A percentile compares a stretch with the other conserved stretches of the same genome.
These are phyloP conservation scores for Alectoria sarmentosa DNA, from an alignment of 495 filamentous ascomycete species.

Conservation along the genomic window DNA sequence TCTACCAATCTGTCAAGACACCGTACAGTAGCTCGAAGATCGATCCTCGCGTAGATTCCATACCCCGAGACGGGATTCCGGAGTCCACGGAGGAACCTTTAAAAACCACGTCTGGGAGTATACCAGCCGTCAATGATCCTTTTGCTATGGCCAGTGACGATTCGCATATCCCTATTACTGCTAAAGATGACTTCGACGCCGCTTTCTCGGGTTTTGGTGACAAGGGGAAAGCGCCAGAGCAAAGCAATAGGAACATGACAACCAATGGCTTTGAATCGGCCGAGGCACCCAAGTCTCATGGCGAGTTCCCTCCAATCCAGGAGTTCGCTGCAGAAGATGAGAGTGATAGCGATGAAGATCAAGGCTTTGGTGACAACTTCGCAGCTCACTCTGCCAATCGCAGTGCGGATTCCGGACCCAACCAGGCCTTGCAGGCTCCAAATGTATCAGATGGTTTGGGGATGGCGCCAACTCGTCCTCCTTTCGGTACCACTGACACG, in stretches of 20 bases:
- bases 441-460: conserved; percentile 24
- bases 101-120: neutral
- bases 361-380: conserved; percentile 90
- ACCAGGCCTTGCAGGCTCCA: conserved; percentile 29
- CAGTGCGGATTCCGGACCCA: conserved; percentile 29
- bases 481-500: conserved; percentile 22
- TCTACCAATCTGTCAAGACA: neutral
- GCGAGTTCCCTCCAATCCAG: conserved; percentile 91
- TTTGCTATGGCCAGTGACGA: conserved; percentile 47
- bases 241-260: conserved; percentile 31
- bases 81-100: neutral
- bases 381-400: conserved; percentile 60
- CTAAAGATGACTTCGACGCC: conserved; percentile 70
- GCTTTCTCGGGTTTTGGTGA: conserved; percentile 60
- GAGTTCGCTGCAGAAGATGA: conserved; percentile 74
- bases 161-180: conserved; percentile 44
- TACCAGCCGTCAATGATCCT: conserved; percentile 35
- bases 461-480: conserved; percentile 21
- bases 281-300: conserved; percentile 30
- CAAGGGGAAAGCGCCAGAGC: conserved; percentile 43
- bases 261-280: conserved; percentile 32
- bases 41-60: conserved; percentile 22
- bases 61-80: neutral
- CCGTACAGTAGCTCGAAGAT: conserved; percentile 22
- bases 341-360: conserved; percentile 70